A percentile compares a stretch with the other conserved stretches of the same genome.
Conservation (phyloP, 1,139 yeast species). For the Yamadazyma spencermartinsiae region DNA sequence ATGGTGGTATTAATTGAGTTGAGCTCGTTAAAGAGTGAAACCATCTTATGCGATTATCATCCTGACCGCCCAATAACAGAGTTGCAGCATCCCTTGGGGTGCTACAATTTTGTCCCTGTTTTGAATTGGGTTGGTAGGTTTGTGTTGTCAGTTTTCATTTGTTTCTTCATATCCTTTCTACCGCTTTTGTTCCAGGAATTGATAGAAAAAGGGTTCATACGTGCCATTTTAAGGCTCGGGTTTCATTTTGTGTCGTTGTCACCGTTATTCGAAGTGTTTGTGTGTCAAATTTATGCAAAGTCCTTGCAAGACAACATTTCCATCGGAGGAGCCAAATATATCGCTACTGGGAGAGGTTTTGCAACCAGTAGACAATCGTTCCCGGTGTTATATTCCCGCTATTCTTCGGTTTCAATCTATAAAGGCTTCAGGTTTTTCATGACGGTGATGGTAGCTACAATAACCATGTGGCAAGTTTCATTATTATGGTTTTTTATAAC, state of each 20-base stretch:
- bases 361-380: slow-evolving; percentile 72
- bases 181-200: slow-evolving; percentile 80
- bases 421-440: slow-evolving; percentile 61
- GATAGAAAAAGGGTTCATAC: slow-evolving; percentile 71
- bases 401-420: slow-evolving; percentile 64
- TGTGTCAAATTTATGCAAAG: slow-evolving; percentile 78
- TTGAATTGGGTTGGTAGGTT: slow-evolving; percentile 79
- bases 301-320: slow-evolving; percentile 67
- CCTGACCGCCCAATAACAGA: slow-evolving; percentile 53
- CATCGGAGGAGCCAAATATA: slow-evolving; percentile 81
- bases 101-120: slow-evolving; percentile 73
- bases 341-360: slow-evolving; percentile 84
- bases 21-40: slow-evolving; percentile 65
- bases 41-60: slow-evolving; percentile 55
- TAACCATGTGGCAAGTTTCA: slow-evolving; percentile 75
- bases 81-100: slow-evolving; percentile 65
- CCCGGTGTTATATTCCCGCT: slow-evolving; percentile 58
- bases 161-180: slow-evolving; percentile 78
- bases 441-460: slow-evolving; percentile 60
- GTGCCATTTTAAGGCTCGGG: slow-evolving; percentile 57
- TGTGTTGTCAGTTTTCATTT: slow-evolving; percentile 78
- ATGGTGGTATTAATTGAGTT: slow-evolving; percentile 66
- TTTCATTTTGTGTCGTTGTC: slow-evolving; percentile 73
- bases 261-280: slow-evolving; percentile 85
- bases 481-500: slow-evolving; percentile 85